These are phyloP conservation scores for Suillus tomentosus DNA, from an alignment of 768 basidiomycete genomes.

Conservation along the genomic window DNA sequence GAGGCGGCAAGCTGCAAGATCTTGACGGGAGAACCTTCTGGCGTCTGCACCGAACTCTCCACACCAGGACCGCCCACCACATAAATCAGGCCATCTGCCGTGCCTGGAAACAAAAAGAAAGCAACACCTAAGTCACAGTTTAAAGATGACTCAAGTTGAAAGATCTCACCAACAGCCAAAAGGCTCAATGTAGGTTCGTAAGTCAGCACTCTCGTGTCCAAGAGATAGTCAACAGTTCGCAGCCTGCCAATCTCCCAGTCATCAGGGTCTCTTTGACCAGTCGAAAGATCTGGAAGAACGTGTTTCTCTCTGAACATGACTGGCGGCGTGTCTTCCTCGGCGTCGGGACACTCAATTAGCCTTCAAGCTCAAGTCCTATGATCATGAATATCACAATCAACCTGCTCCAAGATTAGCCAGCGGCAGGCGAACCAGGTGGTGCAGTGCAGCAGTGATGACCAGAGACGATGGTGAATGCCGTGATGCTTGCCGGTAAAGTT, in stretches of 20 bases:
- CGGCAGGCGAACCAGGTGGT: neutral
- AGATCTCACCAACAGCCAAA: conserved; percentile 57
- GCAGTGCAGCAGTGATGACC: neutral
- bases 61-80: conserved; percentile 73
- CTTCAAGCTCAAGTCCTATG: neutral
- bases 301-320: conserved; percentile 2
- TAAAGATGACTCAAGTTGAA: neutral
- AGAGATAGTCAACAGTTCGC: conserved; percentile 49
- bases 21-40: conserved; percentile 50
- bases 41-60: conserved; percentile 47
- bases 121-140: neutral
- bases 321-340: neutral
- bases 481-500: neutral
- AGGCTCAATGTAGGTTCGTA: conserved; percentile 61
- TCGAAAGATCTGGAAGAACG: conserved; percentile 51
- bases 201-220: conserved; percentile 54
- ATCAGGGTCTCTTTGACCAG: conserved; percentile 51
- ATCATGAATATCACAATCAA: conserved; percentile 2
- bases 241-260: conserved; percentile 61
- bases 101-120: conserved; percentile 46
- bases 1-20: conserved; percentile 64
- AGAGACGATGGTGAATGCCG: neutral
- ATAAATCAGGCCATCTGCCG: conserved; percentile 59
- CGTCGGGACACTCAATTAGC: neutral
- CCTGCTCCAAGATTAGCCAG: conserved; percentile 1